Evolutionary conservation across 2,329 filamentous ascomycete species (phyloP).

Genomic region (Aureobasidium sp.): DNA sequence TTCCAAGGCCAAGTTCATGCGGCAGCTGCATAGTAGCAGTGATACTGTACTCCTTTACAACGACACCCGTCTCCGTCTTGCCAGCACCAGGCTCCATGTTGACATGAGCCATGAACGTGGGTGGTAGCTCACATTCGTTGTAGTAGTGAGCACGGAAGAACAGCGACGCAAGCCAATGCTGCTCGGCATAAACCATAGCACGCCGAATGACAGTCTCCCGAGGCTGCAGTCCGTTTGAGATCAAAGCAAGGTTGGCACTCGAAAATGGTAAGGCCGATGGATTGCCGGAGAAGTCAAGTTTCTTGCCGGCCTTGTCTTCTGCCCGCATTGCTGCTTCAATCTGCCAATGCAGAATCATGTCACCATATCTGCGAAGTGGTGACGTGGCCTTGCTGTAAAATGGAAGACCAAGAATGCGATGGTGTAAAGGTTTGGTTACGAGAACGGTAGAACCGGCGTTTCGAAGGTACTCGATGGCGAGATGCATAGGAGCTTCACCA

Average conservation of each 20-base stretch:
- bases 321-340: constrained; percentile 55
- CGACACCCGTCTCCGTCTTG: neutral
- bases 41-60: constrained; percentile 24
- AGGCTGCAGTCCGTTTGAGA: constrained; percentile 41
- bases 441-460: constrained; percentile 37
- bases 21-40: constrained; percentile 20
- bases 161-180: constrained; percentile 47
- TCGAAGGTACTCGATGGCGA: constrained; percentile 38
- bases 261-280: constrained; percentile 44
- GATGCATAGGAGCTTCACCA: constrained; percentile 29
- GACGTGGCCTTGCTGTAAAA: constrained; percentile 54
- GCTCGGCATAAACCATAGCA: constrained; percentile 30
- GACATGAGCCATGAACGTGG: constrained; percentile 36
- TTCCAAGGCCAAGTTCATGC: constrained; percentile 14
- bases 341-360: constrained; percentile 58
- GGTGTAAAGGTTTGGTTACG: constrained; percentile 42
- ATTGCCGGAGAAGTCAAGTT: constrained; percentile 29
- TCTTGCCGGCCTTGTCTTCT: constrained; percentile 42
- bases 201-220: constrained; percentile 38
- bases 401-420: constrained; percentile 46
- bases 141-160: constrained; percentile 54
- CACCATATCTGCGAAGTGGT: constrained; percentile 54
- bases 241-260: constrained; percentile 39
- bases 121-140: constrained; percentile 45
- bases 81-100: constrained; percentile 12